Evolutionary conservation across 495 filamentous ascomycete genomes (phyloP), one percentile per base, ranked within the genome.

Genomic region (Penicillium subrubescens): DNA sequence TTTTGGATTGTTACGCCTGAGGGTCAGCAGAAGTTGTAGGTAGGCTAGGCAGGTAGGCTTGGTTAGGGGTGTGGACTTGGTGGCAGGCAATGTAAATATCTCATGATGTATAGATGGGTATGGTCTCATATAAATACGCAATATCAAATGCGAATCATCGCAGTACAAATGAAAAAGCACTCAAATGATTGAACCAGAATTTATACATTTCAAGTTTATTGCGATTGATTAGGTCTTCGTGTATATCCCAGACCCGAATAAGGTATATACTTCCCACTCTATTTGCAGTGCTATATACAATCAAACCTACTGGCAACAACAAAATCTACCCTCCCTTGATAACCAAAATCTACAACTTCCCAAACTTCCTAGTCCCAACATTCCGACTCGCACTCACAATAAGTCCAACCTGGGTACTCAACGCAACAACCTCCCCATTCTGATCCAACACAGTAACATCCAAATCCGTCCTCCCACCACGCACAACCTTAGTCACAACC

Each of bases 391-490:
- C 75, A 61, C 79, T 77, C 52, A 91, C 68, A 27, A 90, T 81
- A 71, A 91, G 69, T 5, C 82, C 82, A 57, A 91, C 82, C 71
- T 92, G 90, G 52, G 84, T 80, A 68, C 82, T 84, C 46, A 91
- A 44, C 19, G 87, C 88, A 25, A 92, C 76, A 51, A 92, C 69
- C 21, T 88, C 82, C 1, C 83, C 84, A 11, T 72, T 59, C 35
- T 81, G 77, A 74, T 90, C 87, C 53, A 86, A 43, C n/a, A 92
- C 71, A 25, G 85, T 72, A 19, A 92, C 82, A 57, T 89, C 84
- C 27, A 90, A 61, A 77, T 92, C 90, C 65, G 88, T 84, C 60
- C 88, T 73, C 5, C 90, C 90, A 63, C 87, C 82, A 46, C 79
- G 75, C 25, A 91, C 84, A 75, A 81, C 73, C 73, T 85, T 89